phyloP scores from a whole-genome alignment of 1,284 basidiomycete species.

The Apiotrichum veenhuisii region DNA sequence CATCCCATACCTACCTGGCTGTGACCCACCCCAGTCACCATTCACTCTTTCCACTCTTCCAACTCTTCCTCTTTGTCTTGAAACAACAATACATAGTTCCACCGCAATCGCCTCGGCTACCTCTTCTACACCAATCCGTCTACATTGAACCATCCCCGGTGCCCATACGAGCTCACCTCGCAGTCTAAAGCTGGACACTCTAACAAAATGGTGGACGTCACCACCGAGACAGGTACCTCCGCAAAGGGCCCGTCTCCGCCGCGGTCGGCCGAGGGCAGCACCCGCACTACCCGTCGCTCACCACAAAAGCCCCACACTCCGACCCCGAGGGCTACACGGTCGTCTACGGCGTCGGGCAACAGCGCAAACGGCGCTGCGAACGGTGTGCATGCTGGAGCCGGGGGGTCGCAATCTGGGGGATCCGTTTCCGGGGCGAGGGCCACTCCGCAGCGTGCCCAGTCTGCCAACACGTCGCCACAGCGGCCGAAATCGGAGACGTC shows the following conservation, averaged over 20 bases:
- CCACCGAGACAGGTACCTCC: conserved; percentile 1
- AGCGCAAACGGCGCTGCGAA: not conserved
- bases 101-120: no score
- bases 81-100: no score
- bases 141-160: not conserved
- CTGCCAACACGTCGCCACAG: not conserved
- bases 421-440: not conserved
- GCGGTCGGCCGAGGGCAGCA: not conserved
- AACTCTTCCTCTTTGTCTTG: no score
- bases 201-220: conserved; percentile 10
- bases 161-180: not conserved
- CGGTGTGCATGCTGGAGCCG: not conserved
- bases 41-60: no score
- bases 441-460: not conserved
- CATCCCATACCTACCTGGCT: no score
- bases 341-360: conserved; percentile 2
- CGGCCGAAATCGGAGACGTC: conserved; percentile 3
- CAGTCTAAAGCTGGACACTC: not conserved
- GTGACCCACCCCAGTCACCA: no score
- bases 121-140: not conserved
- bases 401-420: not conserved
- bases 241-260: conserved; percentile 14
- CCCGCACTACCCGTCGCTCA: conserved; percentile 9
- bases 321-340: conserved; percentile 17
- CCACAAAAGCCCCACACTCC: conserved; percentile 10